Evolutionary conservation across 2,329 filamentous ascomycete genomes (phyloP), one percentile per base, ranked within the genome.

Genomic region (Neofusicoccum laricinum): DNA sequence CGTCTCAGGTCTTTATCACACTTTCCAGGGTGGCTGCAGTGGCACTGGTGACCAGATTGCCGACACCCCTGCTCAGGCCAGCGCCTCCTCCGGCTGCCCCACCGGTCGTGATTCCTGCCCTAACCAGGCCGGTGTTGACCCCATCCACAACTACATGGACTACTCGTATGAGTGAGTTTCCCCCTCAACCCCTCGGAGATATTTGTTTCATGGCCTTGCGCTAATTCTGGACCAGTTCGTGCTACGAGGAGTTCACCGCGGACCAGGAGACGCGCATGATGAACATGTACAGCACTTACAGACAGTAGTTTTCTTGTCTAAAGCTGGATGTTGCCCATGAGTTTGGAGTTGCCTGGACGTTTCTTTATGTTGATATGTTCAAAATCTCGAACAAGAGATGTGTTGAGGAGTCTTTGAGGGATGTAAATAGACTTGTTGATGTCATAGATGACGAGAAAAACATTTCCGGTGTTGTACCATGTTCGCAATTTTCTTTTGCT

Each of bases 121-220:
- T 43, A 63, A 43, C 61, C 65, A 64, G 51, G 19, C 67, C 14
- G 74, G 73, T 2, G 15, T 68, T 30, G 74, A 76, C 61, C 72
- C 73, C 1, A 70, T 76, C 46, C 70, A 71, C 43, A 75, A 76
- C 66, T 74, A 68, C 68, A 76, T 76, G 73, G 71, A 75, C 66
- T 76, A 75, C 65, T 70, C 69, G 12, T 55, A 65, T 48, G 70
- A 71, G 49, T 64, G 19, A 57, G 49, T 62, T 8, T 10, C 21
- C 7, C 1, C 36, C n/a, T 12, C 0, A 14, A 12, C 7, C 14
- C 2, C 11, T 40, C 8, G 5, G 4, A 34, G 1, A 2, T 8
- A 2, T 7, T 30, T 30, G 10, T 12, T 32, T 41, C 11, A 34
- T 49, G 65, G 68, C 63, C 67, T 69, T 63, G n/a, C 25, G 32